Evolutionary conservation across 1,284 basidiomycete species (phyloP).

Genomic region (Pascua sp.): DNA sequence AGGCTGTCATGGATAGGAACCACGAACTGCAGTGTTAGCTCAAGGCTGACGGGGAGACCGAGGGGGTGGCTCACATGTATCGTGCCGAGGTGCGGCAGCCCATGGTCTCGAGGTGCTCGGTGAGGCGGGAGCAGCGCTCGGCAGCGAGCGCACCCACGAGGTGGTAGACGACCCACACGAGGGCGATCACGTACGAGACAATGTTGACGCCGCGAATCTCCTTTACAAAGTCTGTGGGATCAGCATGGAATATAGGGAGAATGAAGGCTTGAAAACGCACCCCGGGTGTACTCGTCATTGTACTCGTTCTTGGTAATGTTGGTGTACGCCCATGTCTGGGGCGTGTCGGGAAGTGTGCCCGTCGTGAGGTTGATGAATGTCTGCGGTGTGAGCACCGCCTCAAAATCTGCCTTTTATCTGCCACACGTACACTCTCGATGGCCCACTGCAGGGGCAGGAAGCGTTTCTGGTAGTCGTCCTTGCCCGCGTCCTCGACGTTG

Average conservation of each 20-base stretch:
- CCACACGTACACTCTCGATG: conserved; percentile 59
- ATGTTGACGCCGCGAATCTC: conserved; percentile 62
- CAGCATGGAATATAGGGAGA: not conserved
- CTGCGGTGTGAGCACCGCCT: conserved; percentile 40
- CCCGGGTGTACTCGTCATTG: conserved; percentile 56
- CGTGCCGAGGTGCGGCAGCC: conserved; percentile 56
- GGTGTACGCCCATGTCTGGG: conserved; percentile 68
- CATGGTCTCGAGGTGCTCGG: conserved; percentile 69
- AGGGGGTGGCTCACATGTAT: too few relatives aligned
- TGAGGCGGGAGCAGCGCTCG: conserved; percentile 61
- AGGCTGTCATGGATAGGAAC: conserved; percentile 59
- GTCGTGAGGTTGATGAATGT: conserved; percentile 66
- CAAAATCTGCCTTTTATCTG: not conserved
- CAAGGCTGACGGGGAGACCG: conserved; percentile 54
- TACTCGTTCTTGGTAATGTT: conserved; percentile 64
- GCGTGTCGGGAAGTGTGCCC: conserved; percentile 54
- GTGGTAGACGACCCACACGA: conserved; percentile 67
- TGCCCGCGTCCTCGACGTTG: conserved; percentile 62
- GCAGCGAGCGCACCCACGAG: conserved; percentile 64
- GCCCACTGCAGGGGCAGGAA: conserved; percentile 73
- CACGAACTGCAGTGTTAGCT: conserved; percentile 58
- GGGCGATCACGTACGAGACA: conserved; percentile 63
- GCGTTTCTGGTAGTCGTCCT: conserved; percentile 63
- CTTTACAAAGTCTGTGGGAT: conserved; percentile 52
- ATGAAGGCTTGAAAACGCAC: conserved; percentile 54